Conservation (phyloP, 2,329 filamentous ascomycete genomes). For the Coccinonectria pachysandricola region DNA sequence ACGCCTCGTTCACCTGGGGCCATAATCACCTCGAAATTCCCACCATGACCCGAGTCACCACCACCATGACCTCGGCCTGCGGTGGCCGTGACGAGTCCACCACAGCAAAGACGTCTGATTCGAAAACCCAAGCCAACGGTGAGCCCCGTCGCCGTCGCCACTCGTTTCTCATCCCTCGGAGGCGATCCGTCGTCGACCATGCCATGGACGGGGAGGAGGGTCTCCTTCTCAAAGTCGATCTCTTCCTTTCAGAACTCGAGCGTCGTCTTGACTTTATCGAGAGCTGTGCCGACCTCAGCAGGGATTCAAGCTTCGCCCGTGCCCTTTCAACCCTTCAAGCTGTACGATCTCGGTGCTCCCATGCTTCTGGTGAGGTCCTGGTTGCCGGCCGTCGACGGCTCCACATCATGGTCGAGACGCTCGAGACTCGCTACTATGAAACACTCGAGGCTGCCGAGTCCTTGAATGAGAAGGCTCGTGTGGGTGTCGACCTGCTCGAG, state of each 20-base stretch:
- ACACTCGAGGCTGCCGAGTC: constrained; percentile 76
- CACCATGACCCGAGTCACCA: constrained; percentile 29
- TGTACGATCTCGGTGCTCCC: constrained; percentile 78
- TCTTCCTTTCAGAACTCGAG: constrained; percentile 79
- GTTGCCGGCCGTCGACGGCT: constrained; percentile 76
- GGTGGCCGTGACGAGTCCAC: constrained; percentile 23
- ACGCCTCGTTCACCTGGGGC: too few relatives aligned
- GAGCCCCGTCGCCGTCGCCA: constrained; percentile 36
- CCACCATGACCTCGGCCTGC: constrained; percentile 29
- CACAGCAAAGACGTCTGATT: constrained; percentile 30
- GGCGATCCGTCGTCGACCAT: constrained; percentile 48
- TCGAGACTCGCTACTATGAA: constrained; percentile 81
- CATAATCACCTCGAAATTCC: too few relatives aligned
- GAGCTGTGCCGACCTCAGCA: constrained; percentile 69
- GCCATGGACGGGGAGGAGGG: constrained; percentile 54
- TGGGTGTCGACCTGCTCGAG: constrained; percentile 80
- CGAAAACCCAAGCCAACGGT: constrained; percentile 22
- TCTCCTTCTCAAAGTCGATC: constrained; percentile 57
- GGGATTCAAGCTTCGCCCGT: constrained; percentile 74
- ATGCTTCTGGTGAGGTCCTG: constrained; percentile 82
- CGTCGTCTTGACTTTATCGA: constrained; percentile 81
- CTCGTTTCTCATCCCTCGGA: constrained; percentile 46
- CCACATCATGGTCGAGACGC: constrained; percentile 82
- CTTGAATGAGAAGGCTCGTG: constrained; percentile 81
- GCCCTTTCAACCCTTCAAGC: constrained; percentile 80